Conservation (phyloP, 2,329 filamentous ascomycete species). For the Xylariaceae sp. region DNA sequence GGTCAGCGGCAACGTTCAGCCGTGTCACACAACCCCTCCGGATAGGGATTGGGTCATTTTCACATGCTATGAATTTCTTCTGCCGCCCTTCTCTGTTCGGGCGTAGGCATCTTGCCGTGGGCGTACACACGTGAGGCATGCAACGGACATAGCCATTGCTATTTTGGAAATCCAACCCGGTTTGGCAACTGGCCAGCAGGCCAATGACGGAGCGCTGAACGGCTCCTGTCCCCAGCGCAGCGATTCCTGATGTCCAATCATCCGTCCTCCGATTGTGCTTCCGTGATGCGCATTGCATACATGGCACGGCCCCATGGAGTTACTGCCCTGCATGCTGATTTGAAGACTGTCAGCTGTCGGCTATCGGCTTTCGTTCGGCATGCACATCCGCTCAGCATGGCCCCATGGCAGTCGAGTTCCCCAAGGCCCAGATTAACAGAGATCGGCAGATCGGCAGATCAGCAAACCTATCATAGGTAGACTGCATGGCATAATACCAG, state of each 20-base stretch:
- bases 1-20: not conserved
- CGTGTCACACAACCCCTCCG: not conserved
- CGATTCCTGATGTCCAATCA: not conserved
- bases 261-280: not conserved
- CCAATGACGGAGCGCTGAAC: not conserved
- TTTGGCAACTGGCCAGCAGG: not conserved
- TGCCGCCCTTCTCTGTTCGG: not conserved
- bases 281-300: not conserved
- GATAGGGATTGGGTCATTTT: not conserved
- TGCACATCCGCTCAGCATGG: not conserved
- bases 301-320: not conserved
- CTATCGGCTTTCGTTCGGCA: not conserved
- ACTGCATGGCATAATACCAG: too few species aligned
- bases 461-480: not conserved
- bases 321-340: not conserved
- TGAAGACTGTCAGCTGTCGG: not conserved
- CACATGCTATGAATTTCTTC: not conserved
- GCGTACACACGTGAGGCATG: not conserved
- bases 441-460: slow-evolving; percentile 2
- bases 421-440: not conserved
- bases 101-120: not conserved
- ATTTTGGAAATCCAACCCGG: not conserved
- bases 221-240: not conserved
- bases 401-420: not conserved
- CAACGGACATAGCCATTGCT: not conserved